Evolutionary conservation across 108 stramenopile genomes (phyloP).

Genomic region (Cylindrotheca closterium): DNA sequence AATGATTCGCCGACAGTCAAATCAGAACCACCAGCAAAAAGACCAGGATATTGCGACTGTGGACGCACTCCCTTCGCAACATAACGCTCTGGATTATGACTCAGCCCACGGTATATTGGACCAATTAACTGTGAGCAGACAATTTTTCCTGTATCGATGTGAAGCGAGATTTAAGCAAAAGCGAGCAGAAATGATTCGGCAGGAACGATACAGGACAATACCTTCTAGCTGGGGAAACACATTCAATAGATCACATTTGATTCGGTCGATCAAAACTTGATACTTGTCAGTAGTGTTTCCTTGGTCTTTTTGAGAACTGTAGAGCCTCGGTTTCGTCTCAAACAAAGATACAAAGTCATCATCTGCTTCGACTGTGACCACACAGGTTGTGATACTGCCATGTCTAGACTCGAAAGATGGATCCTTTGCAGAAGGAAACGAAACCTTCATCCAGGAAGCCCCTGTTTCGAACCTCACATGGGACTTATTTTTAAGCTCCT

Average conservation of each 20-base stretch:
- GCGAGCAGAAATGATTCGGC: neutral
- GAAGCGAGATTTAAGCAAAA: too few species aligned
- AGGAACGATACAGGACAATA: slow-evolving; percentile 10
- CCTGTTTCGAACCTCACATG: slow-evolving; percentile 65
- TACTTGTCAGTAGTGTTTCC: slow-evolving; percentile 28
- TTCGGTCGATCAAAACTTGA: slow-evolving; percentile 58
- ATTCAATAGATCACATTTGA: slow-evolving; percentile 34
- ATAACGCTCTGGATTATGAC: slow-evolving; percentile 77
- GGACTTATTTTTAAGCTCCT: slow-evolving; percentile 29
- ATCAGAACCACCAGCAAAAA: slow-evolving; percentile 78
- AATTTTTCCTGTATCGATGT: too few species aligned
- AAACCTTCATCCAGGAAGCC: slow-evolving; percentile 81
- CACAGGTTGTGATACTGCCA: slow-evolving; percentile 74
- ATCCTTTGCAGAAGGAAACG: slow-evolving; percentile 91
- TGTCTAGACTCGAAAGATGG: slow-evolving; percentile 76
- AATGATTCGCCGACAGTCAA: slow-evolving; percentile 83
- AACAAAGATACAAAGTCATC: slow-evolving; percentile 84
- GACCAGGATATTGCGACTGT: slow-evolving; percentile 72
- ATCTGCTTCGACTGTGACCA: slow-evolving; percentile 89
- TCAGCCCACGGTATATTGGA: slow-evolving; percentile 64
- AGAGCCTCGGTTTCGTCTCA: slow-evolving; percentile 85
- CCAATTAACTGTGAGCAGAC: slow-evolving; percentile 42
- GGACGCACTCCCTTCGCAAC: slow-evolving; percentile 86
- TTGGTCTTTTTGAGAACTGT: slow-evolving; percentile 43
- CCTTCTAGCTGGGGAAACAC: slow-evolving; percentile 80